Percentiles rank a stretch among this genome's conserved stretches.
phyloP scores from a whole-genome alignment of 768 basidiomycete species.

The Boletus sp. region DNA sequence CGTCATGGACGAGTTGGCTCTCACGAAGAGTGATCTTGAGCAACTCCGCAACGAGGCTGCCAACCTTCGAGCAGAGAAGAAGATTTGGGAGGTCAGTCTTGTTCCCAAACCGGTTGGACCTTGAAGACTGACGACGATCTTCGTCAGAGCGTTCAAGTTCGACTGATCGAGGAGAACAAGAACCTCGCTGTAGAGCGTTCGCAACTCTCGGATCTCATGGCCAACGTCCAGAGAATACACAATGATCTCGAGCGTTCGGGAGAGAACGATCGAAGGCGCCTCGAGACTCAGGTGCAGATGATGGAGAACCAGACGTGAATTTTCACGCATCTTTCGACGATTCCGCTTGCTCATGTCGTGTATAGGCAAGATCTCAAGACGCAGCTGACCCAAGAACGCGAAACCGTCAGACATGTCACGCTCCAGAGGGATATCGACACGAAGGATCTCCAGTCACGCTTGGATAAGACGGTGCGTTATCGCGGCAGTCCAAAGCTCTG shows the following conservation, averaged over 20 bases:
- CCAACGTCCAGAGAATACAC: conserved; percentile 88
- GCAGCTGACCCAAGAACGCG: conserved; percentile 73
- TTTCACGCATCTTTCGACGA: not conserved
- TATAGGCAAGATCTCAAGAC: conserved; percentile 69
- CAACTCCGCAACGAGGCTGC: conserved; percentile 82
- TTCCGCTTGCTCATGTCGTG: not conserved
- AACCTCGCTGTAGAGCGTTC: conserved; percentile 77
- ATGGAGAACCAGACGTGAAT: conserved; percentile 77
- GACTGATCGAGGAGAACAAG: conserved; percentile 85
- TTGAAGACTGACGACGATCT: conserved; percentile 6
- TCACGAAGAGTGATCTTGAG: conserved; percentile 61
- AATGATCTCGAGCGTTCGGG: conserved; percentile 81
- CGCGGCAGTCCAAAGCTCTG: not conserved
- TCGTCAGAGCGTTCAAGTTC: conserved; percentile 67
- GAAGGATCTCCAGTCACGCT: conserved; percentile 67
- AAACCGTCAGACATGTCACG: conserved; percentile 66
- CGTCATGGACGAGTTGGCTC: conserved; percentile 62
- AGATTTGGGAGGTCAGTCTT: conserved; percentile 81
- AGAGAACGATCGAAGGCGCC: conserved; percentile 75
- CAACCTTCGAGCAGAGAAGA: conserved; percentile 90
- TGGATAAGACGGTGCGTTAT: conserved; percentile 66
- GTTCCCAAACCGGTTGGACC: not conserved
- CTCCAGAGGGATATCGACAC: conserved; percentile 80
- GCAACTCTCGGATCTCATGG: conserved; percentile 83
- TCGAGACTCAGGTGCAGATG: conserved; percentile 78